These are phyloP conservation scores for Cutaneotrichosporon cutaneum DNA, from an alignment of 1,284 basidiomycete species.

Conservation along the genomic window DNA sequence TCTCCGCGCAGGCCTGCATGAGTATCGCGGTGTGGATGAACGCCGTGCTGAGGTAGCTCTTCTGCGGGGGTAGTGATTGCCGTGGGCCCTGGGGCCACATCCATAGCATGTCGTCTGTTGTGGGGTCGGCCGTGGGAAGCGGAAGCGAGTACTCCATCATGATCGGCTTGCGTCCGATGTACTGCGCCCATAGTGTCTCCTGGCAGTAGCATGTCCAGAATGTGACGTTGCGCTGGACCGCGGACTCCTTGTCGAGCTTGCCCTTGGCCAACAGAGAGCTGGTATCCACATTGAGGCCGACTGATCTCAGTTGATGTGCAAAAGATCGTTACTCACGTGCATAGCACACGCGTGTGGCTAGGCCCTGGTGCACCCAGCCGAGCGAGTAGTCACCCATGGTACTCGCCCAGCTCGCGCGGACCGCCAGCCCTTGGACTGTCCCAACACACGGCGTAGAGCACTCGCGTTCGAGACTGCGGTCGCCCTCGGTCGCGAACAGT, in stretches of 20 bases:
- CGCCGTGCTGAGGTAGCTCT: constrained; percentile 16
- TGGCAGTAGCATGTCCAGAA: constrained; percentile 39
- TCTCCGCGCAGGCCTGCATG: constrained; percentile 13
- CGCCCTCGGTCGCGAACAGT: constrained; percentile 60
- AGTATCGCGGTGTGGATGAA: constrained; percentile 18
- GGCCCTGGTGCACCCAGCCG: constrained; percentile 34
- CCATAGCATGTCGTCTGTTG: constrained; percentile 30
- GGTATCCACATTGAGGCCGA: constrained; percentile 34
- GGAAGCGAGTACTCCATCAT: constrained; percentile 31
- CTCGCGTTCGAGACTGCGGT: constrained; percentile 61
- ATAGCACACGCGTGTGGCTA: constrained; percentile 28
- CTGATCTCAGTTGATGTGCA: constrained; percentile 15
- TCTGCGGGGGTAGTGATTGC: constrained; percentile 9
- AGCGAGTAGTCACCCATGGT: constrained; percentile 43
- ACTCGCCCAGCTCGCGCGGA: constrained; percentile 63
- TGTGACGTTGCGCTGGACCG: constrained; percentile 28
- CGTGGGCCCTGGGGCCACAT: constrained; percentile 21
- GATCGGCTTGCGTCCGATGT: constrained; percentile 32
- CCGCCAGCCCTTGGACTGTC: constrained; percentile 61
- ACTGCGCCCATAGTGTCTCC: constrained; percentile 36
- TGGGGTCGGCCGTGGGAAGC: constrained; percentile 22
- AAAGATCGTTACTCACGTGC: constrained; percentile 25
- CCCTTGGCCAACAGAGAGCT: constrained; percentile 24
- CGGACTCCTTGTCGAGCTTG: constrained; percentile 24
- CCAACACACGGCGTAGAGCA: constrained; percentile 61